Percentiles rank a stretch among this genome's conserved stretches.
Evolutionary conservation across 2,329 filamentous ascomycete genomes (phyloP).

Genomic region (Microsporum canis): DNA sequence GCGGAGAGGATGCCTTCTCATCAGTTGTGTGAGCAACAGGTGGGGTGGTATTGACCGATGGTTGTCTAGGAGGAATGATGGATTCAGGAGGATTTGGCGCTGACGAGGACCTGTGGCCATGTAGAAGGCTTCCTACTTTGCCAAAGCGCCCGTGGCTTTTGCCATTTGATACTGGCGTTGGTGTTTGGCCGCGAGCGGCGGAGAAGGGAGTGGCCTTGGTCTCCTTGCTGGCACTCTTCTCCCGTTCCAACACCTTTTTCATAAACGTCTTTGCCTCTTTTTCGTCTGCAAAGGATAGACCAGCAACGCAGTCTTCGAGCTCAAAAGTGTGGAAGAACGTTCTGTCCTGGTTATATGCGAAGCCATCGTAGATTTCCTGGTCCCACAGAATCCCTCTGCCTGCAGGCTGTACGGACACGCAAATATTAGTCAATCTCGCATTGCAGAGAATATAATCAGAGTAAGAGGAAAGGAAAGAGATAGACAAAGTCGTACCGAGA

Average conservation of each 20-base stretch:
- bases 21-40: constrained; percentile 26
- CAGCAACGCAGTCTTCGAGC: constrained; percentile 81
- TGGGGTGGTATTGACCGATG: constrained; percentile 4
- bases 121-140: constrained; percentile 36
- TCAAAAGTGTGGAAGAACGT: constrained; percentile 98
- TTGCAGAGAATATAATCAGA: not conserved
- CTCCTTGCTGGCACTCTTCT: constrained; percentile 88
- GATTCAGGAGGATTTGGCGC: constrained; percentile 31
- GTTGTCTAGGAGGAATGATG: constrained; percentile 36
- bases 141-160: constrained; percentile 43
- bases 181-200: constrained; percentile 38
- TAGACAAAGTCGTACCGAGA: constrained; percentile 56
- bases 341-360: constrained; percentile 90
- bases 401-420: constrained; percentile 44
- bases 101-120: constrained; percentile 40
- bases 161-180: constrained; percentile 32
- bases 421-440: not conserved
- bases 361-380: constrained; percentile 93
- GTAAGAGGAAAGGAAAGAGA: not conserved
- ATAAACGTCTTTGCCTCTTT: constrained; percentile 95
- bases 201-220: constrained; percentile 68
- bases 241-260: constrained; percentile 92
- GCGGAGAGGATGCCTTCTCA: constrained; percentile 22
- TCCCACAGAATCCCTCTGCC: constrained; percentile 87
- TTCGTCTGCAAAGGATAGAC: constrained; percentile 86